Percentiles rank a stretch among this genome's conserved stretches.
Conservation (phyloP, 2,329 filamentous ascomycete genomes). For the Beauveria sp. region DNA sequence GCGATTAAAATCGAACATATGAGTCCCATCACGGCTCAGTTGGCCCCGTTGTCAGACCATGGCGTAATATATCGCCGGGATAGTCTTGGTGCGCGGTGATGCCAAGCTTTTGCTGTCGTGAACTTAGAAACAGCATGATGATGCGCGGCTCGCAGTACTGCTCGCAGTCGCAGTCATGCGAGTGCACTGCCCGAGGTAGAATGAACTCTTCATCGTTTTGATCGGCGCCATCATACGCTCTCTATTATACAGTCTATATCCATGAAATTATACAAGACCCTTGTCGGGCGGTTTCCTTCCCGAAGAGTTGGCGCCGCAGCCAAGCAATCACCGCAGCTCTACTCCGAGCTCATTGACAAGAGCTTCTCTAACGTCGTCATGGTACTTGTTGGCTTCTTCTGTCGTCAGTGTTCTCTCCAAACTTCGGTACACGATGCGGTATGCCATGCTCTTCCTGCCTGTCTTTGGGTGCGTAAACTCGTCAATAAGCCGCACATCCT, state of each 20-base stretch:
- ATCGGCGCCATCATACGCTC: too few species aligned
- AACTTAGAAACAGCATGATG: too few species aligned
- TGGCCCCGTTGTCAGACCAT: background rate
- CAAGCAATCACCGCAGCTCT: conserved; percentile 38
- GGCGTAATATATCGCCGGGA: background rate
- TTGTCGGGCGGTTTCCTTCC: background rate
- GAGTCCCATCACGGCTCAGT: background rate
- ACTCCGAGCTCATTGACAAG: conserved; percentile 69
- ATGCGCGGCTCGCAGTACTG: too few species aligned
- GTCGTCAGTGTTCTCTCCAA: conserved; percentile 86
- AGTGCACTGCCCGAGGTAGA: background rate
- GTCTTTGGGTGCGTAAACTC: conserved; percentile 85
- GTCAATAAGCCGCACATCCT: conserved; percentile 80
- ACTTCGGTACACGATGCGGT: conserved; percentile 89
- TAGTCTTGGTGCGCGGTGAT: background rate
- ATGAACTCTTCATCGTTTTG: background rate
- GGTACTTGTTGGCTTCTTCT: conserved; percentile 68
- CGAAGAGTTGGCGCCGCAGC: too few species aligned
- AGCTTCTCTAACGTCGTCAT: conserved; percentile 56
- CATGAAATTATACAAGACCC: background rate
- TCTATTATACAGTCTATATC: background rate
- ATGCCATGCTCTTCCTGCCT: conserved; percentile 76
- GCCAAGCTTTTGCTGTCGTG: too few species aligned
- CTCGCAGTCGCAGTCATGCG: too few species aligned
- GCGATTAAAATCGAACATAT: too few species aligned